Conservation (phyloP, 768 basidiomycete species). For the Tricholomella constricta region DNA sequence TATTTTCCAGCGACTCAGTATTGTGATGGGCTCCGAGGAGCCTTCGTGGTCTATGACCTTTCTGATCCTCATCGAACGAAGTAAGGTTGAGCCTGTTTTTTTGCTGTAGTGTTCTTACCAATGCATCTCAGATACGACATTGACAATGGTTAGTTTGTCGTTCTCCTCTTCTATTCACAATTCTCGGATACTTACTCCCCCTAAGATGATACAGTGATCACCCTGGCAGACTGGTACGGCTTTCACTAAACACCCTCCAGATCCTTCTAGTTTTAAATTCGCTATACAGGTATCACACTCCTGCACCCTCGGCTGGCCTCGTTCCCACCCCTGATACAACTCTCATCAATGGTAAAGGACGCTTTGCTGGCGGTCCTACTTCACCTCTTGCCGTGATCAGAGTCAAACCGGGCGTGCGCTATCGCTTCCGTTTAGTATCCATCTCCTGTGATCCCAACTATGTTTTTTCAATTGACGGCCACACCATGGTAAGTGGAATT, state of each 20-base stretch:
- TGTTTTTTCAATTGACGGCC: conserved; percentile 46
- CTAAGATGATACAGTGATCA: conserved; percentile 46
- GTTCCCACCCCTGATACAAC: conserved; percentile 35
- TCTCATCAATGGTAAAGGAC: conserved; percentile 53
- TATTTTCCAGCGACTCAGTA: conserved; percentile 43
- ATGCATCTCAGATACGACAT: conserved; percentile 31
- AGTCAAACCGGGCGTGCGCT: conserved; percentile 38
- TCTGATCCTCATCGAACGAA: conserved; percentile 35
- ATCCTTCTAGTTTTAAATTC: conserved; percentile 5
- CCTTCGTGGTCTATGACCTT: conserved; percentile 47
- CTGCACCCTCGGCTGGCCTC: conserved; percentile 26
- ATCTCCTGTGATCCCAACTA: conserved; percentile 50
- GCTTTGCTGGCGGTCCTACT: conserved; percentile 37
- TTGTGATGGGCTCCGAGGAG: conserved; percentile 56
- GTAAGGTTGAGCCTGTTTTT: conserved; percentile 15
- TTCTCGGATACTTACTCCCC: neutral
- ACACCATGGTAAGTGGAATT: conserved; percentile 33
- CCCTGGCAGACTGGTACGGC: conserved; percentile 47
- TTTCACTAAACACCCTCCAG: neutral
- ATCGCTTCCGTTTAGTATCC: conserved; percentile 51
- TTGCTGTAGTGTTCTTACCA: conserved; percentile 1
- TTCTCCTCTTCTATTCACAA: neutral
- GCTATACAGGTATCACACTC: conserved; percentile 30
- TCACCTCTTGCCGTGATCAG: conserved; percentile 39
- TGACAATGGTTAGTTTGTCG: conserved; percentile 41